Conservation (phyloP, 202 grass and related monocot species). For the Cymbopogon flexuosus region DNA sequence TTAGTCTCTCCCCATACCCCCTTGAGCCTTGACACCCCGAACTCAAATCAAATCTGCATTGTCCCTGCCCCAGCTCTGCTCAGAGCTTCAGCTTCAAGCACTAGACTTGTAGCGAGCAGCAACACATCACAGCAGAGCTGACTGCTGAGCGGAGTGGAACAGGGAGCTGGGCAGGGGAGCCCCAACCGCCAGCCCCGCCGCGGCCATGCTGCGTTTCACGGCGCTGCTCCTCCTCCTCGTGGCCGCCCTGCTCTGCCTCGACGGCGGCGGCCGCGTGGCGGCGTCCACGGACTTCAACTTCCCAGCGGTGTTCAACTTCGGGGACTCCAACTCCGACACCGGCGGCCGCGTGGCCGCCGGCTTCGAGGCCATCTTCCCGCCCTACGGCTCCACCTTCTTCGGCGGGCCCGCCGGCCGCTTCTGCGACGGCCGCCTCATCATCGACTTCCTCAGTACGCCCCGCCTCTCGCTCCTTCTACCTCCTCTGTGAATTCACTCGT, state of each 20-base stretch:
- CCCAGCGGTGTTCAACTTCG: slow-evolving; percentile 94
- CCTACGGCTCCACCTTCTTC: slow-evolving; percentile 90
- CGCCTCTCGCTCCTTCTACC: neutral
- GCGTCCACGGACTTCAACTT: slow-evolving; percentile 60
- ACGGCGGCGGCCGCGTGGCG: neutral
- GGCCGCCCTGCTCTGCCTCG: slow-evolving; percentile 10
- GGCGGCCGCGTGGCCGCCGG: slow-evolving; percentile 72
- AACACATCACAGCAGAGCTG: neutral
- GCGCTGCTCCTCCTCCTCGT: slow-evolving; percentile 12
- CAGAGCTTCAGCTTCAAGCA: slow-evolving; percentile 34
- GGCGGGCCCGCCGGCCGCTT: slow-evolving; percentile 65
- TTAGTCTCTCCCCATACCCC: neutral
- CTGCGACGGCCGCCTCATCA: slow-evolving; percentile 84
- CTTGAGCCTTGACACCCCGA: neutral
- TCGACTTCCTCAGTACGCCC: slow-evolving; percentile 81
- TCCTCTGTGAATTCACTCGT: neutral
- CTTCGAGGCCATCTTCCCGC: slow-evolving; percentile 67
- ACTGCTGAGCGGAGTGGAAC: slow-evolving; percentile 29
- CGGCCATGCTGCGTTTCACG: slow-evolving; percentile 36
- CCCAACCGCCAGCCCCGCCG: neutral
- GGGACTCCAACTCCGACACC: slow-evolving; percentile 97
- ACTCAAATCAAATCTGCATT: slow-evolving; percentile 36
- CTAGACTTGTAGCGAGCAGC: slow-evolving; percentile 11
- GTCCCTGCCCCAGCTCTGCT: neutral
- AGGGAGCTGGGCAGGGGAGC: slow-evolving; percentile 19